These are phyloP conservation scores for Aspergillus ostianus DNA, from an alignment of 495 filamentous ascomycete genomes.

Conservation along the genomic window DNA sequence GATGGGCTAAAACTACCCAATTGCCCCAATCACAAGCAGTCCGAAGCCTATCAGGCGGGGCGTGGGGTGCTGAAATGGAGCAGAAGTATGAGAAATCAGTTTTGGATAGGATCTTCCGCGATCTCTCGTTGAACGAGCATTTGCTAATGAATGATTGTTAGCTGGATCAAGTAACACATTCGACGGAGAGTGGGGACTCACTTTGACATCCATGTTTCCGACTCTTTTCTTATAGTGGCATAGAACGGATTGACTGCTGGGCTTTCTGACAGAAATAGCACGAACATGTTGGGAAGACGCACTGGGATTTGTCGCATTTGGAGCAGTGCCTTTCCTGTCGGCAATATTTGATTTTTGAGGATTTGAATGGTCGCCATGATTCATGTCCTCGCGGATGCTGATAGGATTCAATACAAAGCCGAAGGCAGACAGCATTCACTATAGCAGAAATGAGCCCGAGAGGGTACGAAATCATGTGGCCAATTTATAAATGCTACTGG, in stretches of 20 bases:
- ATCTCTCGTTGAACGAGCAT: slow-evolving; percentile 14
- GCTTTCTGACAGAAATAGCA: slow-evolving; percentile 27
- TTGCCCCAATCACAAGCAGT: slow-evolving; percentile 34
- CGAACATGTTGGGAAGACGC: slow-evolving; percentile 34
- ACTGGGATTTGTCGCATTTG: slow-evolving; percentile 7
- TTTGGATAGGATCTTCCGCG: slow-evolving; percentile 8
- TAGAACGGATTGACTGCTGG: slow-evolving; percentile 28
- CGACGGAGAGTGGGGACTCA: slow-evolving; percentile 6
- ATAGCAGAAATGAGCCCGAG: no score
- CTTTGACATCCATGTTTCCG: slow-evolving; percentile 22
- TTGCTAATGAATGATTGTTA: slow-evolving; percentile 9
- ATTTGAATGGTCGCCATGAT: slow-evolving; percentile 8
- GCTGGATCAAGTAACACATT: not conserved
- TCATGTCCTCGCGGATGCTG: not conserved
- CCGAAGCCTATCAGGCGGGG: slow-evolving; percentile 19
- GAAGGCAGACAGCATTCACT: no score
- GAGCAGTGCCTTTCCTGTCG: not conserved
- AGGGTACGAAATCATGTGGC: no score
- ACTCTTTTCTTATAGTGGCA: slow-evolving; percentile 21
- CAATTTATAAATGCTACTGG: no score
- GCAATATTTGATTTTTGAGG: not conserved
- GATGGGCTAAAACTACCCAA: slow-evolving; percentile 24
- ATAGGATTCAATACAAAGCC: not conserved
- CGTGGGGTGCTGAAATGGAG: slow-evolving; percentile 24
- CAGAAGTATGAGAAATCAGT: slow-evolving; percentile 20